Conservation (phyloP, 2,329 filamentous ascomycete genomes). For the Leptographium galeiforme region DNA sequence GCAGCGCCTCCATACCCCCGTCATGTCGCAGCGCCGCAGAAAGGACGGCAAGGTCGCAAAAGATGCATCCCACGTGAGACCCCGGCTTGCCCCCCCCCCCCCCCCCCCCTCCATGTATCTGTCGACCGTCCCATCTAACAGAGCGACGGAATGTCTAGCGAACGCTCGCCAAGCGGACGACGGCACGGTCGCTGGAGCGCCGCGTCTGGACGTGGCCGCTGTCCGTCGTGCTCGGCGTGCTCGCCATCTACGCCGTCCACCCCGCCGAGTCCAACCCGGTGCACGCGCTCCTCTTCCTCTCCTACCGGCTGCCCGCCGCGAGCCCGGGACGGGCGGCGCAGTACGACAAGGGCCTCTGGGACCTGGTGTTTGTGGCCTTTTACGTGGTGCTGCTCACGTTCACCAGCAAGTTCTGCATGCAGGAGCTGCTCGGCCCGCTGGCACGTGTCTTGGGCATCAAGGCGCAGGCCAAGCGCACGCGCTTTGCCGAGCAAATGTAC, state of each 20-base stretch:
- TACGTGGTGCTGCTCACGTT: slow-evolving; percentile 85
- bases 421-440: slow-evolving; percentile 67
- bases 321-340: slow-evolving; percentile 37
- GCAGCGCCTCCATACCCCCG: neutral
- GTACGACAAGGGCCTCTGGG: slow-evolving; percentile 77
- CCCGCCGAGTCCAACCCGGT: slow-evolving; percentile 68
- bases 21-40: neutral
- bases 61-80: neutral
- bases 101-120: neutral
- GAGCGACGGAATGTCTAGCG: neutral
- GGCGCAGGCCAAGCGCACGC: slow-evolving; percentile 63
- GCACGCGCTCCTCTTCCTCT: slow-evolving; percentile 74
- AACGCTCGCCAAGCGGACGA: slow-evolving; percentile 37
- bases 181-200: slow-evolving; percentile 38
- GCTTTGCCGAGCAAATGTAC: slow-evolving; percentile 95
- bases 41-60: neutral
- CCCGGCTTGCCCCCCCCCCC: too few relatives aligned
- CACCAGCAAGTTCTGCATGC: slow-evolving; percentile 92
- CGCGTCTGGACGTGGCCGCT: slow-evolving; percentile 55
- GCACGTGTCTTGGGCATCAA: slow-evolving; percentile 57
- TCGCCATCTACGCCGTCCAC: slow-evolving; percentile 58
- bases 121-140: neutral
- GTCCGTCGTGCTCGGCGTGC: slow-evolving; percentile 48
- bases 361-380: slow-evolving; percentile 77
- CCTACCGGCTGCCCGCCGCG: slow-evolving; percentile 55